Evolutionary conservation across 2,329 filamentous ascomycete species (phyloP).

Genomic region (Orbilia brochopaga): DNA sequence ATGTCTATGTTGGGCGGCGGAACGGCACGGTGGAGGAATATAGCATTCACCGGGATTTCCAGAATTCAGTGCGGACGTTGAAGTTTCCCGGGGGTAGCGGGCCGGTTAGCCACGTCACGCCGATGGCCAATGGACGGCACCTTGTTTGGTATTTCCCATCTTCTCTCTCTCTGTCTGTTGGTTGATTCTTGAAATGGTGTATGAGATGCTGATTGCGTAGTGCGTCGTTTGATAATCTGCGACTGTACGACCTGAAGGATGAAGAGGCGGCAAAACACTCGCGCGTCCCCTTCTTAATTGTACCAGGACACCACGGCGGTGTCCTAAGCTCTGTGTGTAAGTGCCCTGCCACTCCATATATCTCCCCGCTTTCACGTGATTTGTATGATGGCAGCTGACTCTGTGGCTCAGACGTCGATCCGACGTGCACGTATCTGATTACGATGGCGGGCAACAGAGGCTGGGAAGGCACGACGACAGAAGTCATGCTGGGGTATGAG

Average conservation of each 20-base stretch:
- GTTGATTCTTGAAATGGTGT: background rate
- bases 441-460: constrained; percentile 89
- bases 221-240: constrained; percentile 61
- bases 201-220: constrained; percentile 13
- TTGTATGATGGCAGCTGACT: background rate
- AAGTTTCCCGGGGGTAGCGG: constrained; percentile 89
- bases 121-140: constrained; percentile 92
- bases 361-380: background rate
- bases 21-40: constrained; percentile 96
- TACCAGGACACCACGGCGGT: constrained; percentile 73
- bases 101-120: constrained; percentile 81
- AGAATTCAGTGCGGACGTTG: constrained; percentile 77
- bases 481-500: constrained; percentile 93
- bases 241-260: constrained; percentile 84
- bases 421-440: constrained; percentile 86
- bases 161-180: background rate
- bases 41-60: constrained; percentile 79
- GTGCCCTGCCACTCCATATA: constrained; percentile 11
- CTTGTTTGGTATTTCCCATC: constrained; percentile 71
- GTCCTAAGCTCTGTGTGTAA: constrained; percentile 54
- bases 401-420: constrained; percentile 67
- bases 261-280: constrained; percentile 72
- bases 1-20: constrained; percentile 86
- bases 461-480: constrained; percentile 90
- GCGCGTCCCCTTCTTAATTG: constrained; percentile 90